phyloP scores from a whole-genome alignment of 805 yeast species.

The Priceomyces fermenticarens region DNA sequence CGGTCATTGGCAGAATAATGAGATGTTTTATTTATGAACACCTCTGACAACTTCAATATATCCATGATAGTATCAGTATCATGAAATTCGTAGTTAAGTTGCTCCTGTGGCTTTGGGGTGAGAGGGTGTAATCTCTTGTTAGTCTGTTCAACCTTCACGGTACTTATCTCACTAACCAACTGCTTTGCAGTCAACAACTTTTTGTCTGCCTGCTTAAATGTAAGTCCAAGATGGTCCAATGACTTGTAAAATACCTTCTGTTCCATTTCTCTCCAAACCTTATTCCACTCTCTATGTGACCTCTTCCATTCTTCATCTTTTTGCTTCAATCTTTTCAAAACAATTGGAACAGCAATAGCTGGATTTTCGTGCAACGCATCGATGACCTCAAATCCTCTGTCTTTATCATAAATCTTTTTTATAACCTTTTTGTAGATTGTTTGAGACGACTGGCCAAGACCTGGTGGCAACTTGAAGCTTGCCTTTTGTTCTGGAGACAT shows the following conservation, averaged over 20 bases:
- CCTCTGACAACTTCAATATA: constrained; percentile 62
- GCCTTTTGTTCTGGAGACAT: constrained; percentile 91
- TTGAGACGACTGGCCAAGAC: constrained; percentile 85
- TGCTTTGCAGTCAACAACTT: constrained; percentile 87
- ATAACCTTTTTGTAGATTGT: constrained; percentile 93
- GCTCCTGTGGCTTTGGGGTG: constrained; percentile 81
- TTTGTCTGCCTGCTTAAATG: constrained; percentile 96
- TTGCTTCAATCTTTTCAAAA: constrained; percentile 87
- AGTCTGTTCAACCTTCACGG: constrained; percentile 88
- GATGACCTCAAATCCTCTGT: constrained; percentile 93
- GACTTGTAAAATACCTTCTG: constrained; percentile 92
- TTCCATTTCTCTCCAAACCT: constrained; percentile 98
- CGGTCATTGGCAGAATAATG: constrained; percentile 79
- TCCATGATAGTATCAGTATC: constrained; percentile 74
- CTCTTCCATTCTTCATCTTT: constrained; percentile 99
- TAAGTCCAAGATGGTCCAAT: constrained; percentile 90
- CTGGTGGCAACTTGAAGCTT: constrained; percentile 82
- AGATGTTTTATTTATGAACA: constrained; percentile 64
- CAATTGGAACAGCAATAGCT: constrained; percentile 90
- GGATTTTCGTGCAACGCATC: constrained; percentile 96
- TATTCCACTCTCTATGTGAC: constrained; percentile 97
- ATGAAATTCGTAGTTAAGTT: constrained; percentile 57
- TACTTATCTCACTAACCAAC: constrained; percentile 84
- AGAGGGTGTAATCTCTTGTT: constrained; percentile 82
- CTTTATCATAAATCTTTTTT: constrained; percentile 88